phyloP scores from a whole-genome alignment of 2,329 filamentous ascomycete genomes.

The Cercospora nicotianae region DNA sequence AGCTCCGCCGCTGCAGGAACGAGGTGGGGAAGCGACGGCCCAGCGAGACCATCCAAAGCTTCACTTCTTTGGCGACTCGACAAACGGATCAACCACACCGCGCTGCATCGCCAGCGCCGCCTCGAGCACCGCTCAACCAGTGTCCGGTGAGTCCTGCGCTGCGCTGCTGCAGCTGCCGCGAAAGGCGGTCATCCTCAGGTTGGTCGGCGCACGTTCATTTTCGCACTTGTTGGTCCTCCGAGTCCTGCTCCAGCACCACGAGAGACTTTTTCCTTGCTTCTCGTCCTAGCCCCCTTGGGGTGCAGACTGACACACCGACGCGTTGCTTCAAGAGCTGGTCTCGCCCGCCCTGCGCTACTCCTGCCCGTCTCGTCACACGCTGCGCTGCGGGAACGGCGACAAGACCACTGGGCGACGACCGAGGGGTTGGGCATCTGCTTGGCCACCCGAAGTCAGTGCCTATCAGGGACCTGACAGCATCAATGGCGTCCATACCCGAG shows the following conservation, averaged over 20 bases:
- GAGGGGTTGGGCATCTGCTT: constrained; percentile 4
- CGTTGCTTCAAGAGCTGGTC: background rate
- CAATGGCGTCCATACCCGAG: constrained; percentile 17
- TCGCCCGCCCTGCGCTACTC: background rate
- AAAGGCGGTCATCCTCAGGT: background rate
- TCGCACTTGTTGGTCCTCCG: background rate
- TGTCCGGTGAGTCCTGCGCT: background rate
- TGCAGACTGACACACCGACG: background rate
- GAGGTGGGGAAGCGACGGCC: background rate
- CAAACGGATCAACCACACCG: background rate
- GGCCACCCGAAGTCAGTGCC: background rate
- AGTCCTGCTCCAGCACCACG: background rate
- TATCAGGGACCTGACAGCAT: background rate
- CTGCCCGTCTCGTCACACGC: background rate
- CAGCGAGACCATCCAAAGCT: background rate
- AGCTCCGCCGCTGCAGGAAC: constrained; percentile 10
- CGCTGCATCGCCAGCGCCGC: background rate
- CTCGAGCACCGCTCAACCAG: background rate
- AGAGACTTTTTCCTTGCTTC: background rate
- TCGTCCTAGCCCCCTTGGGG: background rate
- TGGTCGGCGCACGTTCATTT: background rate
- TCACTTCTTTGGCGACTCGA: background rate
- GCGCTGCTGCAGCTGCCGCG: background rate
- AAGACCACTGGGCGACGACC: background rate
- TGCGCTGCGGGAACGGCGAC: background rate